Evolutionary conservation across 2,329 filamentous ascomycete genomes (phyloP), one percentile per base, ranked within the genome.

Genomic region (Ophiostoma pallidulum): DNA sequence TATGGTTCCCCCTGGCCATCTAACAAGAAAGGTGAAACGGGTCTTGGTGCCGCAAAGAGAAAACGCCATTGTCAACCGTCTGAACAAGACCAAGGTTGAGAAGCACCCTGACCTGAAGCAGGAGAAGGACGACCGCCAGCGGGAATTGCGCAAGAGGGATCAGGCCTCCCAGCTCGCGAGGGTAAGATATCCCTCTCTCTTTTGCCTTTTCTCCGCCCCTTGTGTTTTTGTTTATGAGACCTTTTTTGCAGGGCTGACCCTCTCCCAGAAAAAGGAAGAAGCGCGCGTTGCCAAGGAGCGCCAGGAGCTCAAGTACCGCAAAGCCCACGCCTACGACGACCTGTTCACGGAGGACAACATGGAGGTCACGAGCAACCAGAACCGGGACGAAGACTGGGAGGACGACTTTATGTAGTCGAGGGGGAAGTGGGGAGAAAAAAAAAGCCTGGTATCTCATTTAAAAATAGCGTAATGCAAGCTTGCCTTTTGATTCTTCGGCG

Each of bases 321-420:
- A 92, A 67, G 89, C 95, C n/a, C 91, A 98, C 67, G 91, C 90
- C 2, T 98, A 98, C 64, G 92, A 97, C 62, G 89, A 95, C 40
- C 66, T 96, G 46, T 89, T 95, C 64, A 80, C 77, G 4, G 88
- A 94, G 46, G 86, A 95, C 49, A 84, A 85, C 58, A 74, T 94
- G 69, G 80, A 80, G 37, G 68, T 65, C 19, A 80, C 80, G 47
- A 95, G 83, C 68, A 98, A 98, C 65, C 86, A 96, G 66, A 81
- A 95, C 60, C 78, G 88, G 13, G 74, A 76, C 53, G 77, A 80
- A 51, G 72, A 86, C 62, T 90, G 86, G 69, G 77, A 87, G 60
- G 90, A 96, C 50, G 91, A 98, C 61, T 98, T 98, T 61, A 94
- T 95, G 88, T 91, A 75, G 47, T 36, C 12, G n/a, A 8, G 10